Conservation (phyloP, 805 yeast genomes). For the Brettanomyces custersianus region DNA sequence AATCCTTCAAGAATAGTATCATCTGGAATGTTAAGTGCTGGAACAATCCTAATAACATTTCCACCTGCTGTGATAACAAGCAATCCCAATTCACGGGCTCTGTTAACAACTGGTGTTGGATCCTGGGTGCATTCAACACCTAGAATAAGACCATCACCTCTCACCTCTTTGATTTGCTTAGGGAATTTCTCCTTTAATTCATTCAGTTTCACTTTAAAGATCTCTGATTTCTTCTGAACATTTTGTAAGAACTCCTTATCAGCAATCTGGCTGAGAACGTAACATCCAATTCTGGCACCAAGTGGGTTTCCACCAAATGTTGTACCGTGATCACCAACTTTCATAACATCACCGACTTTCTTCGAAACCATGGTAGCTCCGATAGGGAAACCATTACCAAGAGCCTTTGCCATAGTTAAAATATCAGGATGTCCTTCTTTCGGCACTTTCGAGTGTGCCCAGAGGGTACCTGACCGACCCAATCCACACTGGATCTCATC, state of each 20-base stretch:
- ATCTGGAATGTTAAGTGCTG: slow-evolving; percentile 78
- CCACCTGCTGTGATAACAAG: slow-evolving; percentile 87
- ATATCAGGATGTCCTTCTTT: slow-evolving; percentile 88
- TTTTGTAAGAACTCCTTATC: slow-evolving; percentile 46
- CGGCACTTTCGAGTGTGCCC: slow-evolving; percentile 84
- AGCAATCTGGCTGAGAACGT: slow-evolving; percentile 64
- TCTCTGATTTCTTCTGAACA: slow-evolving; percentile 53
- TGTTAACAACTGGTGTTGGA: slow-evolving; percentile 53
- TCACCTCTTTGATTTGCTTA: slow-evolving; percentile 52
- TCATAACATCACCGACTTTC: slow-evolving; percentile 58
- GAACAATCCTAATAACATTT: slow-evolving; percentile 83
- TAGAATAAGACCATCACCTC: slow-evolving; percentile 83
- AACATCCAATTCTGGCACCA: slow-evolving; percentile 71
- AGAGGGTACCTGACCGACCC: slow-evolving; percentile 83
- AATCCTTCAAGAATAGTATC: slow-evolving; percentile 65
- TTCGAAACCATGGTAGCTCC: slow-evolving; percentile 89
- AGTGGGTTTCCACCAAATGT: slow-evolving; percentile 97
- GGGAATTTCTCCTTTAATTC: slow-evolving; percentile 49
- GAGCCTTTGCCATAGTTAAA: slow-evolving; percentile 87
- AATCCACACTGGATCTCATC: slow-evolving; percentile 98
- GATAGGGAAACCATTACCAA: slow-evolving; percentile 95
- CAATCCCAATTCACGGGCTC: slow-evolving; percentile 73
- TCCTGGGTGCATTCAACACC: slow-evolving; percentile 71
- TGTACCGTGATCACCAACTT: slow-evolving; percentile 96
- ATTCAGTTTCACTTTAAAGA: slow-evolving; percentile 42